Evolutionary conservation across 306 rosid genomes (phyloP).

Genomic region (Vigna trinervia): DNA sequence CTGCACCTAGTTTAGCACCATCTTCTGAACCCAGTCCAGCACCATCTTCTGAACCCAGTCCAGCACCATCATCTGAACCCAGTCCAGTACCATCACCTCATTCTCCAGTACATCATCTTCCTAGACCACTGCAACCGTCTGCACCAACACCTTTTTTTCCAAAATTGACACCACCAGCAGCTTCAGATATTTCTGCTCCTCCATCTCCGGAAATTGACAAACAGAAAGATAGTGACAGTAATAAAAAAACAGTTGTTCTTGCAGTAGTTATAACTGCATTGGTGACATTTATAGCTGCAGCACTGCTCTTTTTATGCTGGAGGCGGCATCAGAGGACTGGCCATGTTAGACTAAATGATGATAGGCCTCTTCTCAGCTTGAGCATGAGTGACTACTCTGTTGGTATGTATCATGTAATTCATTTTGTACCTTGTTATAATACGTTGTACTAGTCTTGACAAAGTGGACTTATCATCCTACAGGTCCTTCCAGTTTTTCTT

Average conservation of each 20-base stretch:
- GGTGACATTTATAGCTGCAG: constrained; percentile 68
- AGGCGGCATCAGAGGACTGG: constrained; percentile 46
- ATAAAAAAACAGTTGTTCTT: constrained; percentile 52
- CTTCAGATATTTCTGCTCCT: constrained; percentile 38
- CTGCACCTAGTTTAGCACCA: constrained; percentile 40
- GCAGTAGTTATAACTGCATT: constrained; percentile 77
- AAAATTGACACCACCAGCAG: constrained; percentile 41
- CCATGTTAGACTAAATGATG: constrained; percentile 65
- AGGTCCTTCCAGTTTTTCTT: constrained; percentile 61
- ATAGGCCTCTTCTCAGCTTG: constrained; percentile 87
- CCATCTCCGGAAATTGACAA: constrained; percentile 44
- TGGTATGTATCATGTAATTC: constrained; percentile 56
- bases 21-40: constrained; percentile 40
- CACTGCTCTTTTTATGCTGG: constrained; percentile 67
- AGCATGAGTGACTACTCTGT: constrained; percentile 74
- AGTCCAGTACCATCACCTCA: constrained; percentile 31
- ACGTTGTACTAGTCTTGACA: constrained; percentile 33
- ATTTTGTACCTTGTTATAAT: constrained; percentile 13
- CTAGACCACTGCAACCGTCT: constrained; percentile 29
- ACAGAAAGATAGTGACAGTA: constrained; percentile 35
- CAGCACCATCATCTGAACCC: constrained; percentile 42
- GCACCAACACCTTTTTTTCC: constrained; percentile 39
- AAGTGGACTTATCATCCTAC: constrained; percentile 48
- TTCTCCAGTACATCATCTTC: constrained; percentile 12
- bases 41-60: constrained; percentile 40